Base-by-base conservation (phyloP, 192 early-diverging fungal species). In the Backusella macrospora region DNA sequence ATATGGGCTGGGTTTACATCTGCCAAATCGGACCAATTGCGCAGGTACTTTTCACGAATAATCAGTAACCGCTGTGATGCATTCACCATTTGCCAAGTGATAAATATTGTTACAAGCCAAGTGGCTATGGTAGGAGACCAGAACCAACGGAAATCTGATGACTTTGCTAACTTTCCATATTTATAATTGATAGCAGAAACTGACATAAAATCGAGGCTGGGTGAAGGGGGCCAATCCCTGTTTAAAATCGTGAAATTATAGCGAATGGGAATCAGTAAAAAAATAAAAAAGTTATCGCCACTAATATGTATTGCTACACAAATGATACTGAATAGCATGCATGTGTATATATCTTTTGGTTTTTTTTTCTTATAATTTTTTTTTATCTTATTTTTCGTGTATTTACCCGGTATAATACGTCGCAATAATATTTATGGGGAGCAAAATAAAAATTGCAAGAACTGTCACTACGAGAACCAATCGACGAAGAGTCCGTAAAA, bases 71-170 rank as follows among this genome's bases (percentile, higher is more conserved):
- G 74, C 39, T 73, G 73, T 69, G 87, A 89, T 71, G 86, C 82
- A 68, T 82, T 82, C 70, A 80, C 84, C 18, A 90, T 70, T 68
- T 86, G 82, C 18, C 74, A 80, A 44, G 81, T 81, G 37, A 94
- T 75, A 26, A 88, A 68, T 0, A 75, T 62, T 0, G 89, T 88
- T 49, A 92, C 86, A 14, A 86, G 37, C 84, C 92, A 94, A 0
- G 86, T 86, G 39, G 86, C 84, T 1, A 76, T 81, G 8, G 85
- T 79, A 69, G 92, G 90, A 14, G 86, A 82, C 87, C 90, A 90
- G 55, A 87, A 85, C 77, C 89, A 90, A 18, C 73, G 76, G 39
- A 66, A 68, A 74, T 86, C 69, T 69, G 80, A 34, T 59, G 45
- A n/a, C 40, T 73, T 8, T n/a, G 44, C 13, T 39, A 49, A 2